phyloP scores from a whole-genome alignment of 441 rosid genomes.

The Gossypium schwendimanii region DNA sequence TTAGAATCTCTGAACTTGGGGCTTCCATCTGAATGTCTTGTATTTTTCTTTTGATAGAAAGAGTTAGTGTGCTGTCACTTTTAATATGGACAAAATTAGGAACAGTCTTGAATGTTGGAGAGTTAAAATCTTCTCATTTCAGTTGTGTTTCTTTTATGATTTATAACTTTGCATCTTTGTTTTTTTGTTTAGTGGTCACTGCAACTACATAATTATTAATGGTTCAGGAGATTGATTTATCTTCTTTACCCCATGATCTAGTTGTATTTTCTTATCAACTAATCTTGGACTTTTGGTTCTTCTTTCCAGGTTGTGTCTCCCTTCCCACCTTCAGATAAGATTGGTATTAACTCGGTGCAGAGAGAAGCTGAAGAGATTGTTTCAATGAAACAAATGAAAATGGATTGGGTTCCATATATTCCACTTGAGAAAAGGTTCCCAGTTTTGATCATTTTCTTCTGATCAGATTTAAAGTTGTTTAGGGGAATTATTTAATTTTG shows the following conservation, averaged over 20 bases:
- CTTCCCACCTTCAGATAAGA: slow-evolving; percentile 91
- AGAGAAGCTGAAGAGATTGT: slow-evolving; percentile 84
- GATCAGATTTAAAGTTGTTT: not conserved
- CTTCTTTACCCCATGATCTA: not conserved
- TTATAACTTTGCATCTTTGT: not conserved
- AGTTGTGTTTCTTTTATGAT: not conserved
- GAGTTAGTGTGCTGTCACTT: not conserved
- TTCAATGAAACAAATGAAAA: slow-evolving; percentile 94
- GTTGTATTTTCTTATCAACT: not conserved
- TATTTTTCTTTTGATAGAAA: not conserved
- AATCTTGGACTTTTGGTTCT: too few species aligned
- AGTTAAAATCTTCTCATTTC: not conserved
- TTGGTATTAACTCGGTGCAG: slow-evolving; percentile 91
- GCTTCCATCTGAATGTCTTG: not conserved
- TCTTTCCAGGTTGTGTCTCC: slow-evolving; percentile 66
- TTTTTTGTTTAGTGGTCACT: not conserved
- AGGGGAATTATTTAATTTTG: not conserved
- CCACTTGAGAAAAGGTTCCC: slow-evolving; percentile 71
- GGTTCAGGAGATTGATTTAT: not conserved
- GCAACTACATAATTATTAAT: not conserved
- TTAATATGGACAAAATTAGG: not conserved
- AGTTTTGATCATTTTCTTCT: slow-evolving; percentile 3
- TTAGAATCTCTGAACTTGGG: not conserved
- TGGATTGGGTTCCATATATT: slow-evolving; percentile 96
- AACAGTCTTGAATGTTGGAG: not conserved